These are phyloP conservation scores for Xylaria sp. DNA, from an alignment of 2,329 filamentous ascomycete species.

Conservation along the genomic window DNA sequence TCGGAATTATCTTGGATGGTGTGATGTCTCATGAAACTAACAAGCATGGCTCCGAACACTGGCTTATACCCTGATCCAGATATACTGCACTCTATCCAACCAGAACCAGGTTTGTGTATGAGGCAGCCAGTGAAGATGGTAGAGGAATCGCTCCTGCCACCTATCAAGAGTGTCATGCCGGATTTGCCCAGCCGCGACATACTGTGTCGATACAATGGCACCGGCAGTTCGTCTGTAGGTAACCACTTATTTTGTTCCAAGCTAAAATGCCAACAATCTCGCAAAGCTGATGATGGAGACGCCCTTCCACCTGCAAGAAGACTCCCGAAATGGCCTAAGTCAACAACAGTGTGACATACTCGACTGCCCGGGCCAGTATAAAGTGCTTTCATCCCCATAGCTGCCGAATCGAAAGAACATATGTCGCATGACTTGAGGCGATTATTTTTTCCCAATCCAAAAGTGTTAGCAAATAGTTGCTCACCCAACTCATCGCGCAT, in stretches of 20 bases:
- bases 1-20: slow-evolving; percentile 34
- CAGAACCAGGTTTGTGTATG: slow-evolving; percentile 60
- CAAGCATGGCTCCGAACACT: slow-evolving; percentile 59
- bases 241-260: slow-evolving; percentile 68
- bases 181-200: slow-evolving; percentile 64
- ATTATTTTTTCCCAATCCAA: slow-evolving; percentile 59
- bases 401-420: slow-evolving; percentile 51
- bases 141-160: slow-evolving; percentile 67
- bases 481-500: slow-evolving; percentile 53
- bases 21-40: slow-evolving; percentile 47
- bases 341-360: slow-evolving; percentile 82
- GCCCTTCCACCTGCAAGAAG: slow-evolving; percentile 81
- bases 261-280: slow-evolving; percentile 80
- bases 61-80: slow-evolving; percentile 51
- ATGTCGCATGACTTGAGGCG: slow-evolving; percentile 64
- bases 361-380: slow-evolving; percentile 57
- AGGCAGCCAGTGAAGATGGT: slow-evolving; percentile 63
- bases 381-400: slow-evolving; percentile 43
- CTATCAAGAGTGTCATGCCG: slow-evolving; percentile 66
- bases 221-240: slow-evolving; percentile 71
- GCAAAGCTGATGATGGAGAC: slow-evolving; percentile 76
- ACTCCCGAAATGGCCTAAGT: slow-evolving; percentile 66
- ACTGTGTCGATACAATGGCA: slow-evolving; percentile 80
- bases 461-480: slow-evolving; percentile 58
- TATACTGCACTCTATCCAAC: slow-evolving; percentile 60